Evolutionary conservation across 1,139 yeast genomes (phyloP).

Genomic region (Candida neerlandica): DNA sequence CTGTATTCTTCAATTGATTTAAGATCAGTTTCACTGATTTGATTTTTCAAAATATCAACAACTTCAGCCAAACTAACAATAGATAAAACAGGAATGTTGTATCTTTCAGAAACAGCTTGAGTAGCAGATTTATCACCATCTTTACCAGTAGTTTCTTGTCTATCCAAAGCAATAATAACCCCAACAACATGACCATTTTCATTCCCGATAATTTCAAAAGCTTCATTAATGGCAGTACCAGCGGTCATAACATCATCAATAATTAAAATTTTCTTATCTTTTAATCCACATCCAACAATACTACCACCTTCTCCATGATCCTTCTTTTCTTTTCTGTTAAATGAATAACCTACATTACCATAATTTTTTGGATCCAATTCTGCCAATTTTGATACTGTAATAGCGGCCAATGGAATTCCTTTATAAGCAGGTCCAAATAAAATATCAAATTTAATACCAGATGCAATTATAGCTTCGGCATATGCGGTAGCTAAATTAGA

Average conservation of each 20-base stretch:
- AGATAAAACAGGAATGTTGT: constrained; percentile 79
- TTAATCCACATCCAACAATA: constrained; percentile 81
- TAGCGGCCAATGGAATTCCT: constrained; percentile 94
- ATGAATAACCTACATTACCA: constrained; percentile 65
- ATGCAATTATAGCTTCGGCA: constrained; percentile 81
- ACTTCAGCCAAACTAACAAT: constrained; percentile 80
- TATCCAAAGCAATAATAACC: constrained; percentile 86
- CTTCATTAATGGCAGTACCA: constrained; percentile 96
- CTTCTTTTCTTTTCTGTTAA: constrained; percentile 89
- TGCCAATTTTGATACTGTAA: constrained; percentile 87
- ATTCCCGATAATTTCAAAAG: constrained; percentile 72
- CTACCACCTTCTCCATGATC: constrained; percentile 99
- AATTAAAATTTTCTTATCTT: constrained; percentile 72
- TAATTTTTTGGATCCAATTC: constrained; percentile 84
- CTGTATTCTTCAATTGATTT: constrained; percentile 64
- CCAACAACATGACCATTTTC: constrained; percentile 81
- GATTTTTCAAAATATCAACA: constrained; percentile 58
- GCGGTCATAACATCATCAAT: constrained; percentile 99
- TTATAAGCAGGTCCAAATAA: constrained; percentile 97
- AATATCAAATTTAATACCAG: constrained; percentile 84
- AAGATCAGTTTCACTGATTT: constrained; percentile 56
- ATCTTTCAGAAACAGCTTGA: constrained; percentile 70
- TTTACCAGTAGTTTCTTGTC: constrained; percentile 80
- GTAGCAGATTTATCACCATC: constrained; percentile 77
- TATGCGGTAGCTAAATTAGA: constrained; percentile 83